phyloP scores from a whole-genome alignment of 306 rosid species.

The Ziziphus jujuba region DNA sequence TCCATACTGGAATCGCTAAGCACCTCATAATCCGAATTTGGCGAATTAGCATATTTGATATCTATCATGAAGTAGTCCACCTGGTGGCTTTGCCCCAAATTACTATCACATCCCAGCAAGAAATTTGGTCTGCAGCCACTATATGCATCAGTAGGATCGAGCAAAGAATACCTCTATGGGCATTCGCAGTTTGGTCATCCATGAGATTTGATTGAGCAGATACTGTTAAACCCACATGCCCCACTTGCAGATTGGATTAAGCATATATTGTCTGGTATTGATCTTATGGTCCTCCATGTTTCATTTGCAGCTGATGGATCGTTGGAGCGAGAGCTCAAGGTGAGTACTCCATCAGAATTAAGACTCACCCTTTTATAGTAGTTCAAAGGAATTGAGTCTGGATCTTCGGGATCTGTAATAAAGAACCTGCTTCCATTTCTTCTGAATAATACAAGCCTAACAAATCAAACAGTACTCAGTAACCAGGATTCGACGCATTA shows the following conservation, averaged over 20 bases:
- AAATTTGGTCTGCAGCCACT: not conserved
- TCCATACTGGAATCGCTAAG: not conserved
- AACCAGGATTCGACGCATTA: not conserved
- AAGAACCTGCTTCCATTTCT: slow-evolving; percentile 2
- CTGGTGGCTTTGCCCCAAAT: not conserved
- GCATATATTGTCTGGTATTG: too few relatives aligned
- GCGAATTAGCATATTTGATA: slow-evolving; percentile 31
- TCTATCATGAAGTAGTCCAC: not conserved
- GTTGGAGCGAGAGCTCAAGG: slow-evolving; percentile 26
- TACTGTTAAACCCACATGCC: too few relatives aligned
- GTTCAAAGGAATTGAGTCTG: not conserved
- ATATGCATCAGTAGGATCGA: not conserved
- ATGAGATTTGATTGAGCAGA: not conserved
- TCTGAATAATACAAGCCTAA: not conserved
- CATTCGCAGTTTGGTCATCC: slow-evolving; percentile 17
- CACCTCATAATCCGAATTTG: slow-evolving; percentile 24
- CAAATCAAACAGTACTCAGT: not conserved
- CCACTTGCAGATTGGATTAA: too few relatives aligned
- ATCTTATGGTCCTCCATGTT: too few relatives aligned
- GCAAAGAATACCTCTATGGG: not conserved
- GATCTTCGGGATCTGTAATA: not conserved
- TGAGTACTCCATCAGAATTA: slow-evolving; percentile 49
- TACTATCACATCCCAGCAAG: not conserved
- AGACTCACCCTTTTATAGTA: slow-evolving; percentile 40
- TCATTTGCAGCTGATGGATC: not conserved